Evolutionary conservation across 2,329 filamentous ascomycete genomes (phyloP), one percentile per base, ranked within the genome.

Genomic region (Fusarium secorum): DNA sequence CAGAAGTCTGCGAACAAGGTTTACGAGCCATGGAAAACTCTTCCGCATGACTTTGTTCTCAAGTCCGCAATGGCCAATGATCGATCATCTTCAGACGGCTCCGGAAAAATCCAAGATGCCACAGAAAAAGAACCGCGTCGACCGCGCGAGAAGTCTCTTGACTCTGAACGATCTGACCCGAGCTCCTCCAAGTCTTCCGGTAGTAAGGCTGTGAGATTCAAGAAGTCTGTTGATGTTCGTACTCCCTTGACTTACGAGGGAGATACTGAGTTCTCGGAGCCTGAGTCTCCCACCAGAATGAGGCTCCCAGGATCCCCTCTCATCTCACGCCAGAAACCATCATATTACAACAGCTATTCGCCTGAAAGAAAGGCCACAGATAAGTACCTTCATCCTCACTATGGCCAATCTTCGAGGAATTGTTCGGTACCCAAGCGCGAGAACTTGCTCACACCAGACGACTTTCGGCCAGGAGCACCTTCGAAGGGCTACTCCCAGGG

Each of bases 131-230:
- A 59, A 6, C 45, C 59, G 18, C 15, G 56, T 26, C 56, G 61
- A 22, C 44, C 22, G 17, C 60, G 58, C 22, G 70, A 64, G 17
- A 70, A 64, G 30, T 64, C 67, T 13, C 41, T 62, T 11, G 64
- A 70, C 28, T 73, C 74, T 24, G 68, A 74, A 5, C 28, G 69
- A 24, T 76, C 73, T n/a, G 63, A 65, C 2, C 68, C 70, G 38
- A 68, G 60, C n/a, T 76, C 74, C 8, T 42, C 65, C 4, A 76
- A 71, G 45, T 75, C 74, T 17, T 69, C 71, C 5, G 55, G 67
- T 17, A 75, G 70, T 64, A 78, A 77, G 48, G 76, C 73, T 20
- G 73, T 77, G 11, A 74, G 73, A 20, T 78, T 78, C 64, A 74
- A 70, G 33, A 44, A 71, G 13, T 68, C 65, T 14, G 67, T 75